Conservation (phyloP, 257 asterid species). For the Ophiorrhiza pumila region DNA sequence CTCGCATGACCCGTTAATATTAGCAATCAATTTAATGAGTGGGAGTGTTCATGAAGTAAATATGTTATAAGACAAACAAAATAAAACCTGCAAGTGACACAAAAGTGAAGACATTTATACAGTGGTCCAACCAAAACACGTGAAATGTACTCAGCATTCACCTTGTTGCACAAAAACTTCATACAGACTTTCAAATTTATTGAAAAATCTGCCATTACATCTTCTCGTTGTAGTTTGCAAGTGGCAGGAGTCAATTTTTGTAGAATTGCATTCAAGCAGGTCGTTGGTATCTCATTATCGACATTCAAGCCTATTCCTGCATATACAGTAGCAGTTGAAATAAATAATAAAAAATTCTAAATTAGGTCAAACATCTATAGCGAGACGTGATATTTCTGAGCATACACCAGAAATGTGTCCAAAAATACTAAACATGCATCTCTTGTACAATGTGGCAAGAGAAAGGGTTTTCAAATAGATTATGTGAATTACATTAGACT, state of each 20-base stretch:
- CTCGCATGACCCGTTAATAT: too few relatives aligned
- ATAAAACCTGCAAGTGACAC: not conserved
- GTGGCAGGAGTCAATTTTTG: slow-evolving; percentile 41
- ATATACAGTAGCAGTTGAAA: slow-evolving; percentile 10
- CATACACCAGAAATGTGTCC: not conserved
- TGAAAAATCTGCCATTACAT: slow-evolving; percentile 82
- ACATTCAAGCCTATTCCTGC: slow-evolving; percentile 92
- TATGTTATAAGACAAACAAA: not conserved
- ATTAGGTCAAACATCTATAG: too few relatives aligned
- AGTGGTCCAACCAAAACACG: not conserved
- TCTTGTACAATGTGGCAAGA: not conserved
- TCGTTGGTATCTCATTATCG: slow-evolving; percentile 70
- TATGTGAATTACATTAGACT: not conserved
- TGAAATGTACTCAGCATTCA: slow-evolving; percentile 26
- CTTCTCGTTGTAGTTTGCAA: slow-evolving; percentile 61
- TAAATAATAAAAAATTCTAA: too few relatives aligned
- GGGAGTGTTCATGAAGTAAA: not conserved
- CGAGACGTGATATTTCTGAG: not conserved
- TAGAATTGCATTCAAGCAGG: slow-evolving; percentile 69
- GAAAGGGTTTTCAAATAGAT: not conserved
- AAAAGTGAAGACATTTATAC: too few relatives aligned
- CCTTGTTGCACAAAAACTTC: slow-evolving; percentile 63
- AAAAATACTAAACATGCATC: not conserved
- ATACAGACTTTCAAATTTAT: slow-evolving; percentile 66
- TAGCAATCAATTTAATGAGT: not conserved